These are phyloP conservation scores for Luffa aegyptiaca DNA, from an alignment of 306 rosid species.

Conservation along the genomic window DNA sequence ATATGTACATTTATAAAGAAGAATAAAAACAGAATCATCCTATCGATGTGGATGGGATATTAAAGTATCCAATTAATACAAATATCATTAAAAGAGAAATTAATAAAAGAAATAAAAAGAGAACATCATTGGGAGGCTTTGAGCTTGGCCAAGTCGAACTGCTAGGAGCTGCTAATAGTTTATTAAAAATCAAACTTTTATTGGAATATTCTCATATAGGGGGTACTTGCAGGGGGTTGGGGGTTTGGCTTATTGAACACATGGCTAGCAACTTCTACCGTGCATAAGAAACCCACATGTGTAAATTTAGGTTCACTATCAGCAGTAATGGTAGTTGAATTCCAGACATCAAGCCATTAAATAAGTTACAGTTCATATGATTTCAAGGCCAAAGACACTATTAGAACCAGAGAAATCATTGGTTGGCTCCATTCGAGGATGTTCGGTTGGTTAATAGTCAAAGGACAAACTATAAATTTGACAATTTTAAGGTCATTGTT, in stretches of 20 bases:
- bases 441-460: background rate
- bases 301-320: background rate
- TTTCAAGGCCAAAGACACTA: background rate
- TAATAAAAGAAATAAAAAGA: too few species aligned
- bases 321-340: background rate
- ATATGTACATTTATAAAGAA: background rate
- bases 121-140: too few species aligned
- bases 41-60: background rate
- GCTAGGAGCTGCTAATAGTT: too few species aligned
- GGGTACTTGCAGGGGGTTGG: background rate
- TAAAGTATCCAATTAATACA: background rate
- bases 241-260: background rate
- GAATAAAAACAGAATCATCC: background rate
- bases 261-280: background rate
- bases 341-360: background rate
- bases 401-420: background rate
- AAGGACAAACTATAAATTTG: background rate
- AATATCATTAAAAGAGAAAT: background rate
- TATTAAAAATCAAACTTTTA: background rate
- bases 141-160: too few species aligned
- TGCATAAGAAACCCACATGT: background rate
- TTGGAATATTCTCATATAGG: background rate
- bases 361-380: background rate
- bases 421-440: background rate
- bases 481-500: background rate